Percentiles rank a stretch among this genome's conserved stretches.
Conservation (phyloP, 768 basidiomycete genomes). For the Tricholoma sp. region DNA sequence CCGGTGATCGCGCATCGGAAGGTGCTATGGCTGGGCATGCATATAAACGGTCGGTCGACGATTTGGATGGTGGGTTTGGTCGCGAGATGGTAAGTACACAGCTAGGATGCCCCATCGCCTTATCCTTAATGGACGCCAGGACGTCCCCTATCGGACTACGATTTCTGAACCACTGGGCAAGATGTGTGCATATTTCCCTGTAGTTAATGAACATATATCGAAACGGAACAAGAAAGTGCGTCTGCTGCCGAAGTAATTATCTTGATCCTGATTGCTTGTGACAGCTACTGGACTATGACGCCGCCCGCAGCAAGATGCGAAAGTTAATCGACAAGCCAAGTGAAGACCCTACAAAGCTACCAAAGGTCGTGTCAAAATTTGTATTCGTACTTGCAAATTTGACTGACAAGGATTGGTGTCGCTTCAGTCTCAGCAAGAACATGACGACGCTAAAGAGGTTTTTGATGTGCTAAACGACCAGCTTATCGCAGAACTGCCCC, state of each 20-base stretch:
- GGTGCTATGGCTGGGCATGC: conserved; percentile 97
- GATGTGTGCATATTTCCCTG: conserved; percentile 92
- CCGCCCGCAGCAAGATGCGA: conserved; percentile 83
- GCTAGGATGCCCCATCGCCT: neutral
- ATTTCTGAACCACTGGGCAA: conserved; percentile 95
- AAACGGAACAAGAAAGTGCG: conserved; percentile 96
- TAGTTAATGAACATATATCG: conserved; percentile 87
- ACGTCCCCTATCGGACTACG: conserved; percentile 90
- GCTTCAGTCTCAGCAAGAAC: conserved; percentile 86
- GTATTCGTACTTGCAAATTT: neutral
- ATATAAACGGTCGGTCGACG: conserved; percentile 92
- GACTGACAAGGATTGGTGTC: neutral
- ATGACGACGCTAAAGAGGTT: conserved; percentile 91
- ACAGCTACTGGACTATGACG: conserved; percentile 92
- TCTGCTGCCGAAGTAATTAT: neutral
- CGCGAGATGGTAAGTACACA: conserved; percentile 67
- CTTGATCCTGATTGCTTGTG: neutral
- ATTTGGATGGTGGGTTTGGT: conserved; percentile 80
- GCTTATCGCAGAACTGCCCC: conserved; percentile 84
- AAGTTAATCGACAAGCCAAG: conserved; percentile 89
- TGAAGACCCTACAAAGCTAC: conserved; percentile 89
- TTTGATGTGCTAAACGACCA: conserved; percentile 93
- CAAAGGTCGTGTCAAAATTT: conserved; percentile 33
- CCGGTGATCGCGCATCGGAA: conserved; percentile 78
- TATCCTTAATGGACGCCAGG: conserved; percentile 41